Evolutionary conservation across 2,329 filamentous ascomycete species (phyloP).

Genomic region (Colletotrichum trifolii): DNA sequence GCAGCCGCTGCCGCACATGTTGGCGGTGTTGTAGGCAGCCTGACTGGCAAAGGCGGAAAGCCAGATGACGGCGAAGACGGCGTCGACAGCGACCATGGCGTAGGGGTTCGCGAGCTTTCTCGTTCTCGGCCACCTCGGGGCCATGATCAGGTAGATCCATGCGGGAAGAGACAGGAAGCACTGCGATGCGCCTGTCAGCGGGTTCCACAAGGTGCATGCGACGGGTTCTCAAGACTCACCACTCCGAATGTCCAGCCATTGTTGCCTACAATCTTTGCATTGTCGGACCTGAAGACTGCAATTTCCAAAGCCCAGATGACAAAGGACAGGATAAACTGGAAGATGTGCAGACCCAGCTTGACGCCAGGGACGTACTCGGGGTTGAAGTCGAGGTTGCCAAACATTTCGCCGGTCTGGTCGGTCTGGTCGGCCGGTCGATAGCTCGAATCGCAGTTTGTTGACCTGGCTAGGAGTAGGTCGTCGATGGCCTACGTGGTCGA

Average conservation of each 20-base stretch:
- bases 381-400: conserved; percentile 62
- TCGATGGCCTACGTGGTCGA: conserved; percentile 14
- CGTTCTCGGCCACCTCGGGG: conserved; percentile 71
- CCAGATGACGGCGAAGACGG: conserved; percentile 70
- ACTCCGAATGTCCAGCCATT: conserved; percentile 73
- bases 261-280: conserved; percentile 64
- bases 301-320: conserved; percentile 70
- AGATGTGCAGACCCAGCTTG: conserved; percentile 68
- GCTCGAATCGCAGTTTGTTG: conserved; percentile 2
- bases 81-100: conserved; percentile 69
- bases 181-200: conserved; percentile 50
- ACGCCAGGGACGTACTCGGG: conserved; percentile 63
- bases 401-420: conserved; percentile 46
- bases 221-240: conserved; percentile 55
- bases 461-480: background rate
- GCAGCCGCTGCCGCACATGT: conserved; percentile 67
- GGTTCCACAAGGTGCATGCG: background rate
- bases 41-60: conserved; percentile 74
- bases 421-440: conserved; percentile 9
- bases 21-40: conserved; percentile 70
- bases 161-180: conserved; percentile 73
- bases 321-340: conserved; percentile 65
- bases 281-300: conserved; percentile 63
- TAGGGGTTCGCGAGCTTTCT: conserved; percentile 71
- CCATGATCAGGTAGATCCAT: conserved; percentile 73